Conservation (phyloP, 495 filamentous ascomycete species). For the Talaromyces ruber region DNA sequence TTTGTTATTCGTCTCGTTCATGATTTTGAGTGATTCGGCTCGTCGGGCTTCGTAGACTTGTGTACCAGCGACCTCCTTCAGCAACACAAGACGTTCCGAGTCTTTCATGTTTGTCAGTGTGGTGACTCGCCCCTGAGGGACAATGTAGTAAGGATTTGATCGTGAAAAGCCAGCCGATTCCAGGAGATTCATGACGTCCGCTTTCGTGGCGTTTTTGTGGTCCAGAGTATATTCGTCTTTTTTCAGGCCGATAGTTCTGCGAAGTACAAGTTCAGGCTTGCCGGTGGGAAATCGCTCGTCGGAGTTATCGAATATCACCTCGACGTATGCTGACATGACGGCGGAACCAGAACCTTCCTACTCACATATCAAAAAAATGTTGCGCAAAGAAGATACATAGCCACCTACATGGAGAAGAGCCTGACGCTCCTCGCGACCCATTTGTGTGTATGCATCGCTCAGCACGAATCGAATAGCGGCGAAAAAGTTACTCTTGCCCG, state of each 20-base stretch:
- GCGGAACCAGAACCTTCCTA: constrained; percentile 92
- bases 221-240: constrained; percentile 98
- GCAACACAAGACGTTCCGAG: constrained; percentile 70
- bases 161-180: constrained; percentile 95
- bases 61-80: constrained; percentile 97
- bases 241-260: constrained; percentile 91
- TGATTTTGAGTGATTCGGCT: constrained; percentile 87
- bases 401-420: constrained; percentile 71
- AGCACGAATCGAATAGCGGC: constrained; percentile 97
- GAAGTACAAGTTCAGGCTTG: constrained; percentile 78
- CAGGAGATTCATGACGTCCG: constrained; percentile 90
- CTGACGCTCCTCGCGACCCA: constrained; percentile 92
- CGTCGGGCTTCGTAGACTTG: constrained; percentile 92
- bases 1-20: constrained; percentile 94
- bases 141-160: constrained; percentile 98
- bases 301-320: constrained; percentile 97
- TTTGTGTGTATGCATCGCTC: constrained; percentile 93
- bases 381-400: not conserved
- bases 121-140: constrained; percentile 93
- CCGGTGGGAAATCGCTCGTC: constrained; percentile 95
- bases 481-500: constrained; percentile 99
- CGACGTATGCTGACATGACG: constrained; percentile 98
- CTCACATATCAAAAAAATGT: constrained; percentile 13
- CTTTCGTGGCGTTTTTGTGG: constrained; percentile 88
- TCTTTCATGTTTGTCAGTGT: constrained; percentile 98